Evolutionary conservation across 805 yeast species (phyloP), one percentile per base, ranked within the genome.

Genomic region (Clavispora vitiphila): DNA sequence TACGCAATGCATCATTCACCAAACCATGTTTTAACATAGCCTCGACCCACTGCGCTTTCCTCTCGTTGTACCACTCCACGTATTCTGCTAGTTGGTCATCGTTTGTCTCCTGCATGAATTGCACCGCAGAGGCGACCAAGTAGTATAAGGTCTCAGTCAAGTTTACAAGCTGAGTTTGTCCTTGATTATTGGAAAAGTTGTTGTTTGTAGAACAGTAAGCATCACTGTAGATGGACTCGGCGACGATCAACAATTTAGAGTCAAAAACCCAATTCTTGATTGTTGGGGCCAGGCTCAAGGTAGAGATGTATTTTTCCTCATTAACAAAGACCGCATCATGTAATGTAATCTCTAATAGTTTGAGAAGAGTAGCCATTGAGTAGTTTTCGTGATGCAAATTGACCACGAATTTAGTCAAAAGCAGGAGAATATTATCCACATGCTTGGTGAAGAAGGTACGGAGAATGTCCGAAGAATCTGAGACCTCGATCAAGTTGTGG

Each of bases 41-140:
- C 18, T 68, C 64, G 10, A 83, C 76, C 96, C 96, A 89, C 10
- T 58, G 48, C 8, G 44, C 40, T 42, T 61, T 64, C 24, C 61
- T 56, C 3, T 34, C 34, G 4, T 51, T 54, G 45, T 65, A 69
- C 73, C 73, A 70, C 21, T 42, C 47, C 15, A 44, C 18, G 40
- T 69, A 67, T 12, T 58, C 63, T 7, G 46, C 44, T 16, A 59
- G 50, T 34, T 62, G 64, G 12, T 51, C 51, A 26, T 58, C 58
- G 22, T 55, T 41, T 2, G 50, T 40, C 19, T 50, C 61, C 41
- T 61, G 49, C 71, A 67, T 66, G 47, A 49, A 65, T n/a, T 29
- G 34, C 14, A 69, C 63, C 18, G 72, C 71, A 43, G 53, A 56
- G 21, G 60, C 63, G 18, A 60, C 58, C 34, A 67, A 58, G 41